phyloP scores from a whole-genome alignment of 2,329 filamentous ascomycete genomes.

The Madurella fahalii region DNA sequence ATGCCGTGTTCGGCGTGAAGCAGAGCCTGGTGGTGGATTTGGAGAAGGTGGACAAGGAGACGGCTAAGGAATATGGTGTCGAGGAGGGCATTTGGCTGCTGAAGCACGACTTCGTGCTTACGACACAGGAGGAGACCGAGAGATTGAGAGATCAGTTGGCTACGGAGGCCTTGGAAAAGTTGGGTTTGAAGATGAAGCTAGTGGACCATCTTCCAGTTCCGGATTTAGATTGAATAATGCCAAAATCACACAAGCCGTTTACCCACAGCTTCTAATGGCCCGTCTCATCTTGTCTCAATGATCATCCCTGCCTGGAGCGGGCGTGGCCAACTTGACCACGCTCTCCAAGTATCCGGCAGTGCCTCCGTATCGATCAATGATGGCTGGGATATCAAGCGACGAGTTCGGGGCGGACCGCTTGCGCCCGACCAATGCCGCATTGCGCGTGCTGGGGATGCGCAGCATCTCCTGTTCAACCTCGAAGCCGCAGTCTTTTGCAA shows the following conservation, averaged over 20 bases:
- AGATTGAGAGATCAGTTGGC: constrained; percentile 62
- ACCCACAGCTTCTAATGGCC: background rate
- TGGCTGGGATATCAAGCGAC: constrained; percentile 38
- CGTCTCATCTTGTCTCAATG: constrained; percentile 2
- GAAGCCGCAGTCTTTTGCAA: constrained; percentile 72
- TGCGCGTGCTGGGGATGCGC: constrained; percentile 87
- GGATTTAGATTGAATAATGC: constrained; percentile 47
- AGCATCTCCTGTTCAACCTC: constrained; percentile 77
- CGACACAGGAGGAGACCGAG: constrained; percentile 65
- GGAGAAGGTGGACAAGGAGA: constrained; percentile 47
- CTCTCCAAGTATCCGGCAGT: constrained; percentile 55
- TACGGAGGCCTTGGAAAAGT: constrained; percentile 59
- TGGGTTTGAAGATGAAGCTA: constrained; percentile 67
- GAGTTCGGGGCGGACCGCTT: constrained; percentile 29
- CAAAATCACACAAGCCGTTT: background rate
- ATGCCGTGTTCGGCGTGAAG: constrained; percentile 86
- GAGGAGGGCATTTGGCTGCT: constrained; percentile 60
- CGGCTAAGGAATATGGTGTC: constrained; percentile 59
- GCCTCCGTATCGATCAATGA: constrained; percentile 52
- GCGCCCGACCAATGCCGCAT: constrained; percentile 74
- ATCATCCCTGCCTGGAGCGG: background rate
- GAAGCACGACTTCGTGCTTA: constrained; percentile 73
- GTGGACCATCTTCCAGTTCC: constrained; percentile 74
- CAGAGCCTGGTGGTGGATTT: constrained; percentile 68
- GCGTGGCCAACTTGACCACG: constrained; percentile 54